Conservation (phyloP, 176 grass and related monocot genomes). For the Panicum miliaceum region DNA sequence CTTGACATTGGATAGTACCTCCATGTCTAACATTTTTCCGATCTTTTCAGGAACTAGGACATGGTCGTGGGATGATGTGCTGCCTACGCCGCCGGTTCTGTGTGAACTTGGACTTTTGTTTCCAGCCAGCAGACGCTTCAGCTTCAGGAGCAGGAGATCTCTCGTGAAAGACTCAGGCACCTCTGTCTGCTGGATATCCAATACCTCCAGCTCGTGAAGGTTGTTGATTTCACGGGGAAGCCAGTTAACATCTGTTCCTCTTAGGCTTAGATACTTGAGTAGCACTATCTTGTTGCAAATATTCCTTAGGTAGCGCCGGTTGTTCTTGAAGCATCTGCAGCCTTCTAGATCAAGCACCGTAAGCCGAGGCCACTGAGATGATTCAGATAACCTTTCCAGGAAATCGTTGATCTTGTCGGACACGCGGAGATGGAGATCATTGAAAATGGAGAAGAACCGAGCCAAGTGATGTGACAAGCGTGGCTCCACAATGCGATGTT, state of each 20-base stretch:
- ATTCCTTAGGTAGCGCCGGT: neutral
- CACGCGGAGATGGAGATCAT: too few species aligned
- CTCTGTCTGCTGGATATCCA: constrained; percentile 38
- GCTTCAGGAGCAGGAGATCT: neutral
- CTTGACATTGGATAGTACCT: constrained; percentile 25
- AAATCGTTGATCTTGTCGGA: neutral
- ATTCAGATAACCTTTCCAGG: neutral
- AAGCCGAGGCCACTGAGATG: neutral
- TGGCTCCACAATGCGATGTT: constrained; percentile 16
- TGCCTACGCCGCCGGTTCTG: neutral
- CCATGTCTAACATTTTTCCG: neutral
- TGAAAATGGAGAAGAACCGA: too few species aligned
- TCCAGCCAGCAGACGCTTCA: constrained; percentile 37
- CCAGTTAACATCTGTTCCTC: constrained; percentile 12
- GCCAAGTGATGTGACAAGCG: too few species aligned
- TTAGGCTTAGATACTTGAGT: constrained; percentile 43
- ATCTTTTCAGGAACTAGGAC: neutral
- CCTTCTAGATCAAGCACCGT: constrained; percentile 47
- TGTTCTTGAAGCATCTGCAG: neutral
- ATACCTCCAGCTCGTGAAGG: constrained; percentile 37
- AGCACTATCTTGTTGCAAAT: constrained; percentile 33
- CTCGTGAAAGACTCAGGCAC: neutral
- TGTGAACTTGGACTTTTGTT: neutral
- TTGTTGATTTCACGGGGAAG: constrained; percentile 42
- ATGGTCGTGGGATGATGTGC: too few species aligned